These are phyloP conservation scores for Centaurea solstitialis DNA, from an alignment of 129 eudicot species.

Conservation along the genomic window DNA sequence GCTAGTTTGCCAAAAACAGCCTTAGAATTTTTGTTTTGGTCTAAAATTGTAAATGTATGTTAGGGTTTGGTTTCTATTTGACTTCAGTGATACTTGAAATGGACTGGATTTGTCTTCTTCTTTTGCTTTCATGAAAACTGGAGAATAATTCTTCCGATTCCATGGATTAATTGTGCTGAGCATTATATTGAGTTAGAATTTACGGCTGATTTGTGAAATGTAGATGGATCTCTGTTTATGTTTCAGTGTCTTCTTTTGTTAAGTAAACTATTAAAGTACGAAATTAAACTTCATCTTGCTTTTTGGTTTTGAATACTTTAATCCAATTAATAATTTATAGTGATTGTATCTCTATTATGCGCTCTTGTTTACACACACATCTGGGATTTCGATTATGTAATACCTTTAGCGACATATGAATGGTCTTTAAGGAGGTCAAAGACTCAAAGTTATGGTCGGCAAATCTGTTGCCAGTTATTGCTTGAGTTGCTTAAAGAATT, in stretches of 20 bases:
- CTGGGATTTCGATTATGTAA: not conserved
- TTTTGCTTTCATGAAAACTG: conserved; percentile 6
- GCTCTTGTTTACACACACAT: not conserved
- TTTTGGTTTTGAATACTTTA: not conserved
- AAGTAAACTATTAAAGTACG: not conserved
- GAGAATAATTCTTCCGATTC: not conserved
- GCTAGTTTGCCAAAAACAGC: too few relatives aligned
- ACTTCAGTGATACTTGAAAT: not conserved
- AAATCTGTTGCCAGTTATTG: not conserved
- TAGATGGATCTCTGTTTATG: not conserved
- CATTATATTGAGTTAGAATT: not conserved
- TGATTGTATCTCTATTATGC: not conserved
- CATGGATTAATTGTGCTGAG: not conserved
- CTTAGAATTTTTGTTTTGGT: not conserved
- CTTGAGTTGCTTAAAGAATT: not conserved
- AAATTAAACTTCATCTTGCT: not conserved
- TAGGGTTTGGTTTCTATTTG: conserved; percentile 8
- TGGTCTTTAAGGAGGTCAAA: not conserved
- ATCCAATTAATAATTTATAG: not conserved
- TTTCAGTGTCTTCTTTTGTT: not conserved
- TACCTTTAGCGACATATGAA: not conserved
- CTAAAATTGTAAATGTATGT: not conserved
- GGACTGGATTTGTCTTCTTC: conserved; percentile 1
- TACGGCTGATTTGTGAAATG: conserved; percentile 8
- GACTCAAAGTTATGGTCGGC: not conserved